Evolutionary conservation across 1,139 yeast genomes (phyloP).

Genomic region (Wickerhamiella infanticola): DNA sequence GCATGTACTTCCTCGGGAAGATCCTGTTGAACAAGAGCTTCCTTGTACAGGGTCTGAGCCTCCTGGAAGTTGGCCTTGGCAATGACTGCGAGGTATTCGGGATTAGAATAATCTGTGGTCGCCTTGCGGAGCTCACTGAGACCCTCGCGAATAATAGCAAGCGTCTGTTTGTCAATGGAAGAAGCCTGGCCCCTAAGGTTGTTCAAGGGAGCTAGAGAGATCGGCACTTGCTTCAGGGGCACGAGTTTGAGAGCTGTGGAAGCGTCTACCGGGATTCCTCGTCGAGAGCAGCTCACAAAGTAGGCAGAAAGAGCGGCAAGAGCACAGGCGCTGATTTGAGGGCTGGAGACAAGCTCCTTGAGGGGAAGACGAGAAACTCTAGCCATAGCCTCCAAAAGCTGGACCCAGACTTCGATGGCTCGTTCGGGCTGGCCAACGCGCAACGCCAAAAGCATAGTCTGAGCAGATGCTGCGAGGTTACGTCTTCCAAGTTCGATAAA

Average conservation of each 20-base stretch:
- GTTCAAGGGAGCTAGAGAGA: slow-evolving; percentile 6
- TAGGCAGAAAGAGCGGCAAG: slow-evolving; percentile 14
- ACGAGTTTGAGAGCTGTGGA: slow-evolving; percentile 20
- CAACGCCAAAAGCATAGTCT: slow-evolving; percentile 9
- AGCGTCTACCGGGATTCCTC: slow-evolving; percentile 11
- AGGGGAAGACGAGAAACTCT: slow-evolving; percentile 3
- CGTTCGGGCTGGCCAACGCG: slow-evolving; percentile 16
- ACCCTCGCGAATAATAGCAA: slow-evolving; percentile 2
- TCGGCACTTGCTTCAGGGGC: slow-evolving; percentile 20
- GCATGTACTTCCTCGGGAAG: slow-evolving; percentile 22
- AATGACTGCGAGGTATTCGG: slow-evolving; percentile 7
- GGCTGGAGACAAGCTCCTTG: slow-evolving; percentile 13
- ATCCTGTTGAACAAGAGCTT: slow-evolving; percentile 5
- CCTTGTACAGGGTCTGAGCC: slow-evolving; percentile 10
- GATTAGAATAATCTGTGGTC: slow-evolving; percentile 8
- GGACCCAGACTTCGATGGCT: slow-evolving; percentile 24
- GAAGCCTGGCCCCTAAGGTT: slow-evolving; percentile 4
- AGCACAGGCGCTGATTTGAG: slow-evolving; percentile 13
- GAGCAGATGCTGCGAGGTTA: slow-evolving; percentile 6
- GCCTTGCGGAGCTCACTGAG: slow-evolving; percentile 9
- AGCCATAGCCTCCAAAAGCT: slow-evolving; percentile 20
- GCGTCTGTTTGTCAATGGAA: background rate
- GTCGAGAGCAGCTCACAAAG: slow-evolving; percentile 8
- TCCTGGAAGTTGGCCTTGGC: slow-evolving; percentile 7
- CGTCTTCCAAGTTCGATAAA: background rate